Conservation (phyloP, 2,329 filamentous ascomycete species). For the Pseudonectria buxi region DNA sequence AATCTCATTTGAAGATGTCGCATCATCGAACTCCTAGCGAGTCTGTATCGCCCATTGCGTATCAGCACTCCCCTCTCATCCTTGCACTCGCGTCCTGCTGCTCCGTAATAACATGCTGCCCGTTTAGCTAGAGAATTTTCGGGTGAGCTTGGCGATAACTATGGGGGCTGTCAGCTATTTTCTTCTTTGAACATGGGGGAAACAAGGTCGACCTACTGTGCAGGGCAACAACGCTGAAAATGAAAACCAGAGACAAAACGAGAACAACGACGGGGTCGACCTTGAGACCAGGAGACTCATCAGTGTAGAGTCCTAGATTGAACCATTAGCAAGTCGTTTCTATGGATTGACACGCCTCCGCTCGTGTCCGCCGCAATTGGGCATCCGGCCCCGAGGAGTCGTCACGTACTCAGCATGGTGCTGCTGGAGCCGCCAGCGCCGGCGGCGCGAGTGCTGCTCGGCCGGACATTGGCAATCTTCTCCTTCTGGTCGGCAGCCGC, state of each 20-base stretch:
- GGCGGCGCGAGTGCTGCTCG: constrained; percentile 84
- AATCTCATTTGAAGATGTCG: constrained; percentile 19
- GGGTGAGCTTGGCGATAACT: constrained; percentile 95
- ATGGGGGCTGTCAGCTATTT: constrained; percentile 13
- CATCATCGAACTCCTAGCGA: constrained; percentile 16
- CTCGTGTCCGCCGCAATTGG: neutral
- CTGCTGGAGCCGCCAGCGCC: constrained; percentile 94
- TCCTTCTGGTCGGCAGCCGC: constrained; percentile 97
- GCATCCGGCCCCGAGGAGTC: neutral
- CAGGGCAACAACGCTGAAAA: constrained; percentile 95
- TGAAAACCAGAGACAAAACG: constrained; percentile 94
- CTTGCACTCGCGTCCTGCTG: constrained; percentile 1
- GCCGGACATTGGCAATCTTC: constrained; percentile 88
- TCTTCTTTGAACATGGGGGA: neutral
- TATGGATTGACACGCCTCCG: neutral
- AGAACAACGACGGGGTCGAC: constrained; percentile 97
- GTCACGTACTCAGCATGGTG: constrained; percentile 87
- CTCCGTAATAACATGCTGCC: constrained; percentile 5
- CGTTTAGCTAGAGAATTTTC: constrained; percentile 67
- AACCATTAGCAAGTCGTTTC: constrained; percentile 19
- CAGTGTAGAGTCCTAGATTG: constrained; percentile 77
- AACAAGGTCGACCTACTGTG: constrained; percentile 63
- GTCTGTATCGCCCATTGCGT: constrained; percentile 11
- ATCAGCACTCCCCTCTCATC: constrained; percentile 12
- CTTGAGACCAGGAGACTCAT: constrained; percentile 94